phyloP scores from a whole-genome alignment of 108 stramenopile species.

The Craspedostauros australis region DNA sequence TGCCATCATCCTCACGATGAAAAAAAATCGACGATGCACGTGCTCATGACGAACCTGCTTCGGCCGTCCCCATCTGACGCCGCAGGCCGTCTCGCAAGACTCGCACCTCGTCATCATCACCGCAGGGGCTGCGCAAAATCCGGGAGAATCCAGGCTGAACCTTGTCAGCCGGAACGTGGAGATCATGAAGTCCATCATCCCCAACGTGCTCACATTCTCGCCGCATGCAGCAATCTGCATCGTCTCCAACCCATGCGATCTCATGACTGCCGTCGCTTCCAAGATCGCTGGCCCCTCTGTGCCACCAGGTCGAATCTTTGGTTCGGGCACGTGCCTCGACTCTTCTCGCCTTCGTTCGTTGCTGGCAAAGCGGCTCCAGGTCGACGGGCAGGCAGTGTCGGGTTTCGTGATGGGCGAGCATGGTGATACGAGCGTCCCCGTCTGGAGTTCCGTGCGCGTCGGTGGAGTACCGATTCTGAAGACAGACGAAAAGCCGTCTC shows the following conservation, averaged over 20 bases:
- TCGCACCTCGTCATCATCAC: conserved; percentile 46
- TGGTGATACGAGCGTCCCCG: conserved; percentile 40
- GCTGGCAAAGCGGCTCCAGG: conserved; percentile 23
- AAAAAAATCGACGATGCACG: too few relatives aligned
- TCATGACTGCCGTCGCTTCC: conserved; percentile 44
- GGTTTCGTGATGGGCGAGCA: conserved; percentile 57
- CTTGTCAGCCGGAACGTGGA: conserved; percentile 31
- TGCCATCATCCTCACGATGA: too few relatives aligned
- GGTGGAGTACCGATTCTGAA: conserved; percentile 28
- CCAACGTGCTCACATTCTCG: conserved; percentile 28
- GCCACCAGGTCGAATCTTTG: conserved; percentile 41
- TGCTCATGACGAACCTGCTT: too few relatives aligned
- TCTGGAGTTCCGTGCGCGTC: conserved; percentile 41
- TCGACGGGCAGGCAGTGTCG: conserved; percentile 17
- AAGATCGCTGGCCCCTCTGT: conserved; percentile 40
- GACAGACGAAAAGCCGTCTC: conserved; percentile 20
- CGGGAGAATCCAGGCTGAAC: conserved; percentile 37
- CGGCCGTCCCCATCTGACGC: too few relatives aligned
- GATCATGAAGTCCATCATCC: conserved; percentile 44
- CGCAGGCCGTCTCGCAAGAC: conserved; percentile 16
- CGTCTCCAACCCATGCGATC: conserved; percentile 45
- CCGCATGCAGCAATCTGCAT: conserved; percentile 41
- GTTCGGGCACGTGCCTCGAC: conserved; percentile 39
- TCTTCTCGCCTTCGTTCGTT: conserved; percentile 36
- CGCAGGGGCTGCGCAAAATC: conserved; percentile 41